Base-by-base conservation (phyloP, 345 rosid species). In the Eucalyptus dawsonii region DNA sequence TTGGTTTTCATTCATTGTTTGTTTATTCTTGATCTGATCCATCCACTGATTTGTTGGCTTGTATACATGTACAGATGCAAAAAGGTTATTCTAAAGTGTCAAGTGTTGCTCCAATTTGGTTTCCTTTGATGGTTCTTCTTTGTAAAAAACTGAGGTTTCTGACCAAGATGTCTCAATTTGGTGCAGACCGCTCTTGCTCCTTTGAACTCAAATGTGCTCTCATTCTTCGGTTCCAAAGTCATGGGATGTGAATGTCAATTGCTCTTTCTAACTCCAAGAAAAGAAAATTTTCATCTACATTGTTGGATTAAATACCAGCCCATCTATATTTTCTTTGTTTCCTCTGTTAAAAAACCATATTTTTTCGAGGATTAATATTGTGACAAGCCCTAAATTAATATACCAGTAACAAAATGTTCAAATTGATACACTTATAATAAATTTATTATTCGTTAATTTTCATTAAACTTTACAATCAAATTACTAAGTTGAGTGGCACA, bases 41-140 rank as follows among this genome's bases (percentile, higher is more conserved):
- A 22, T 85, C 80, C 90, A 24, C 31, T 40, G 24, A 89, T 72
- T 37, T 44, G 81, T 37, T 86, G 91, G 88, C 81, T 50, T 92
- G 89, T 91, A 92, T 88, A 90, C 90, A 72, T 94, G 95, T 94
- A 92, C 88, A 93, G 91, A 58, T 31, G 67, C 49, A 22, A 47
- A 53, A 86, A 53, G 67, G 85, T 76, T 42, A 76, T 21, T 76
- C 85, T 40, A 44, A 76, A 21, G 25, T 40, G 47, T 76, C 47
- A 22, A 21, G 29, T 76, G 44, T 76, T 40, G 47, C 47, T 40
- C 47, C 85, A 76, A 76, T 76, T 76, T 76, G 85, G 85, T 76
- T 76, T 76, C 83, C 47, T 76, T 15, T 37, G 83, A 47, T 21
- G 83, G 27, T 37, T 11, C 27, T 72, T 72, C 12, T 40, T 76